These are phyloP conservation scores for Marasmius fiardii DNA, from an alignment of 1,284 basidiomycete genomes.

Conservation along the genomic window DNA sequence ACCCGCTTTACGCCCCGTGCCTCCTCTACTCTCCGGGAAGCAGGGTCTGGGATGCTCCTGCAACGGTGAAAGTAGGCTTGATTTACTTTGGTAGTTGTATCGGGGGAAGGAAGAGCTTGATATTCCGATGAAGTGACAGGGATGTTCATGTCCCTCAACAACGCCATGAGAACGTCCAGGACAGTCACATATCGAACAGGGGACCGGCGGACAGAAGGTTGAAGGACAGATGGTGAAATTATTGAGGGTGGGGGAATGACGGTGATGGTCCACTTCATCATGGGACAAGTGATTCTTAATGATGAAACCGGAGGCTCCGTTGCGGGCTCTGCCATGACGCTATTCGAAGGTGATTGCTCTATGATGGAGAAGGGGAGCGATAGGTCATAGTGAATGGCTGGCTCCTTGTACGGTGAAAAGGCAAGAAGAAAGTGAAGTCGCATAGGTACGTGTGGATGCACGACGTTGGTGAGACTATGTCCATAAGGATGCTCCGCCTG, in stretches of 20 bases:
- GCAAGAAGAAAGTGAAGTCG: slow-evolving; percentile 42
- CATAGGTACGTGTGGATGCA: slow-evolving; percentile 14
- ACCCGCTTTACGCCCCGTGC: slow-evolving; percentile 27
- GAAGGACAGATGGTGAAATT: too few relatives aligned
- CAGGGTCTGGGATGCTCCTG: slow-evolving; percentile 16
- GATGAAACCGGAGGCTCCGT: slow-evolving; percentile 26
- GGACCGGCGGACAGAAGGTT: neutral
- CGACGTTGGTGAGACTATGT: slow-evolving; percentile 12
- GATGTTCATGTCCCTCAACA: slow-evolving; percentile 21
- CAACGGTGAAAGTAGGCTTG: slow-evolving; percentile 27
- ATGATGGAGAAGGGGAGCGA: slow-evolving; percentile 26
- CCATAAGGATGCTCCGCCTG: slow-evolving; percentile 4
- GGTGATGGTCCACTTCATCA: slow-evolving; percentile 22
- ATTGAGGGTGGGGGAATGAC: slow-evolving; percentile 18
- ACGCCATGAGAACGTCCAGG: slow-evolving; percentile 21
- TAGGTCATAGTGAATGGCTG: slow-evolving; percentile 34
- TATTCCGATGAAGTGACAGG: slow-evolving; percentile 19
- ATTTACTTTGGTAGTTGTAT: slow-evolving; percentile 19
- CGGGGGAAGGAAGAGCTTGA: slow-evolving; percentile 17
- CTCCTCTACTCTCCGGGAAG: slow-evolving; percentile 20
- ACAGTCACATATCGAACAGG: slow-evolving; percentile 21
- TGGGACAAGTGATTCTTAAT: slow-evolving; percentile 23
- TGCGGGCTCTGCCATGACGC: slow-evolving; percentile 26
- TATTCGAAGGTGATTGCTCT: slow-evolving; percentile 16
- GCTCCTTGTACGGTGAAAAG: slow-evolving; percentile 31